A percentile compares a stretch with the other conserved stretches of the same genome.
These are phyloP conservation scores for Arthroderma uncinatum DNA, from an alignment of 2,329 filamentous ascomycete genomes.

Conservation along the genomic window DNA sequence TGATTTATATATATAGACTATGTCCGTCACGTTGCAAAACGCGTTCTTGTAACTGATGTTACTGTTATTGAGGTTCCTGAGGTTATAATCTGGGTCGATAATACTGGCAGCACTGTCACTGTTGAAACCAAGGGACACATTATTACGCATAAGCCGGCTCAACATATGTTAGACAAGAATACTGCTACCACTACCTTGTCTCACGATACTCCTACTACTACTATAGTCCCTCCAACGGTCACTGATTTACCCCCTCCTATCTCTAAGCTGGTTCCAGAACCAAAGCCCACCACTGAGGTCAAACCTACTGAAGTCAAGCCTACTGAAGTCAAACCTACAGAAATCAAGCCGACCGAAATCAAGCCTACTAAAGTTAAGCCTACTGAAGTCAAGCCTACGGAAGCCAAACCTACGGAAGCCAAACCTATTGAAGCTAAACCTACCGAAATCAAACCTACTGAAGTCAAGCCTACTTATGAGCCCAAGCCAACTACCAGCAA, in stretches of 20 bases:
- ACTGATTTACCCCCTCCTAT: neutral
- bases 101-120: constrained; percentile 43
- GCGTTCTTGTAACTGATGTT: constrained; percentile 28
- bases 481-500: neutral
- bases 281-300: neutral
- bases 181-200: neutral
- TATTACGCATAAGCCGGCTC: neutral
- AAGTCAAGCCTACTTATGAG: neutral
- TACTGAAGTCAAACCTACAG: neutral
- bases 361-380: neutral
- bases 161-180: neutral
- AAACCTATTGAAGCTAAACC: neutral
- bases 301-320: neutral
- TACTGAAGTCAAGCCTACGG: neutral
- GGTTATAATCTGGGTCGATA: constrained; percentile 50
- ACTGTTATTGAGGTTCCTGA: constrained; percentile 36
- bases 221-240: neutral
- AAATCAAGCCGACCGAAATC: neutral
- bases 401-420: neutral
- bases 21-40: constrained; percentile 28
- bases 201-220: neutral
- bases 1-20: constrained; percentile 16
- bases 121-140: constrained; percentile 16
- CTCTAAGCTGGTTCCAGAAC: neutral
- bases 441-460: neutral